A percentile compares a stretch with the other conserved stretches of the same genome.
Evolutionary conservation across 2,329 filamentous ascomycete genomes (phyloP).

Genomic region (Catunica adiposa): DNA sequence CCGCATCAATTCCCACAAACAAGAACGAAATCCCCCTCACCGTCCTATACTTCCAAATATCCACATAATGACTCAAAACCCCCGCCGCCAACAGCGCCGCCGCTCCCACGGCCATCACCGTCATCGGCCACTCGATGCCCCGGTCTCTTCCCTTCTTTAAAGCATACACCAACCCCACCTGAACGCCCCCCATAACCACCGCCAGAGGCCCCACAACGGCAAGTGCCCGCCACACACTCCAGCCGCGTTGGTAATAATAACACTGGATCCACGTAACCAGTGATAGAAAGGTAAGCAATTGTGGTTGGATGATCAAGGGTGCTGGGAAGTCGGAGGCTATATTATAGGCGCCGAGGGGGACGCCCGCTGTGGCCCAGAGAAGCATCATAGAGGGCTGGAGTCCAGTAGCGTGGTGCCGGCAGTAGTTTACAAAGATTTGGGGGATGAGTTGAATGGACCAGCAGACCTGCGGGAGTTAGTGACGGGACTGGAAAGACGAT

Average conservation of each 20-base stretch:
- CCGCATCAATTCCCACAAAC: slow-evolving; percentile 53
- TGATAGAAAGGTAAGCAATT: slow-evolving; percentile 28
- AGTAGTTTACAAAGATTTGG: slow-evolving; percentile 52
- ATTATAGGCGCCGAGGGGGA: slow-evolving; percentile 42
- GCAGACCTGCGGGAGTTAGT: slow-evolving; percentile 27
- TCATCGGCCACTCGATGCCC: slow-evolving; percentile 42
- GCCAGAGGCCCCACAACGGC: slow-evolving; percentile 34
- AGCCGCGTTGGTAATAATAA: slow-evolving; percentile 29
- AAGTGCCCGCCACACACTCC: slow-evolving; percentile 32
- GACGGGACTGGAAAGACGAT: not conserved
- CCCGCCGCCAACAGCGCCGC: slow-evolving; percentile 47
- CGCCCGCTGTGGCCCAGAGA: slow-evolving; percentile 50
- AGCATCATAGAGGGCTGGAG: slow-evolving; percentile 58
- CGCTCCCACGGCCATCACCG: slow-evolving; percentile 49
- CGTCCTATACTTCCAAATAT: slow-evolving; percentile 49
- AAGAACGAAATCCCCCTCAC: slow-evolving; percentile 56
- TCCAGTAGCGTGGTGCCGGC: slow-evolving; percentile 46
- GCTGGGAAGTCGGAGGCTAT: slow-evolving; percentile 27
- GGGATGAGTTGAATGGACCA: slow-evolving; percentile 55
- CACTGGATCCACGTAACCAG: slow-evolving; percentile 29
- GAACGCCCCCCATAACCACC: slow-evolving; percentile 39
- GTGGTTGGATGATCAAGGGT: slow-evolving; percentile 27
- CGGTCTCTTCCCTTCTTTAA: slow-evolving; percentile 29
- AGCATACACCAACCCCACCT: slow-evolving; percentile 42
- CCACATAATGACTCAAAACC: slow-evolving; percentile 51